Evolutionary conservation across 2,329 filamentous ascomycete species (phyloP).

Genomic region (Phialophora chinensis): DNA sequence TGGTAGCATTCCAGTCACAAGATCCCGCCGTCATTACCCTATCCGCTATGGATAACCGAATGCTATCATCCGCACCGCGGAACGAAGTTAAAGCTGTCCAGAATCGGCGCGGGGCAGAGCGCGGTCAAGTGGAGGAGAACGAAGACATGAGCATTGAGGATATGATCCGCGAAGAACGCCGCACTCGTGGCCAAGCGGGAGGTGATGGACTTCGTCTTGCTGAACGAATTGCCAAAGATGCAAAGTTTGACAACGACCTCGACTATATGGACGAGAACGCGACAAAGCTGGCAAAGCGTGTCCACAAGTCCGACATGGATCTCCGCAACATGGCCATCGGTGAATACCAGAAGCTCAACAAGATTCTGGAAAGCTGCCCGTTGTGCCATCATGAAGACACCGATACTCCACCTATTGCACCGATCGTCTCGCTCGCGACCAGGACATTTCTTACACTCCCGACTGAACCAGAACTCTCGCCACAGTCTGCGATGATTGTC

Average conservation of each 20-base stretch:
- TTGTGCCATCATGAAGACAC: constrained; percentile 92
- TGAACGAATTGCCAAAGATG: constrained; percentile 92
- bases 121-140: constrained; percentile 85
- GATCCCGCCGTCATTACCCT: constrained; percentile 77
- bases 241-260: constrained; percentile 85
- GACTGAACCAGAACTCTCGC: constrained; percentile 83
- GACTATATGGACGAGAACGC: constrained; percentile 99
- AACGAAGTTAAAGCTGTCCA: constrained; percentile 78
- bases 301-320: constrained; percentile 86
- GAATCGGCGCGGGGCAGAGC: constrained; percentile 81
- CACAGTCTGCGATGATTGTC: constrained; percentile 84
- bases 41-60: constrained; percentile 84
- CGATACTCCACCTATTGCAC: constrained; percentile 76
- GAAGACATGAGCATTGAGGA: constrained; percentile 96
- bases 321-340: constrained; percentile 84
- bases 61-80: constrained; percentile 77
- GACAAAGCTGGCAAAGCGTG: constrained; percentile 80
- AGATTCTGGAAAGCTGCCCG: constrained; percentile 82
- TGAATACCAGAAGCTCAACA: constrained; percentile 89
- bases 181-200: constrained; percentile 76
- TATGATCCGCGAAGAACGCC: constrained; percentile 93
- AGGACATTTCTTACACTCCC: constrained; percentile 86
- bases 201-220: constrained; percentile 84
- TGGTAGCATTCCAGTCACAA: constrained; percentile 65
- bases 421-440: constrained; percentile 83